Percentiles rank a stretch among this genome's conserved stretches.
Conservation (phyloP, 768 basidiomycete genomes). For the Daedaleopsis sinensis region DNA sequence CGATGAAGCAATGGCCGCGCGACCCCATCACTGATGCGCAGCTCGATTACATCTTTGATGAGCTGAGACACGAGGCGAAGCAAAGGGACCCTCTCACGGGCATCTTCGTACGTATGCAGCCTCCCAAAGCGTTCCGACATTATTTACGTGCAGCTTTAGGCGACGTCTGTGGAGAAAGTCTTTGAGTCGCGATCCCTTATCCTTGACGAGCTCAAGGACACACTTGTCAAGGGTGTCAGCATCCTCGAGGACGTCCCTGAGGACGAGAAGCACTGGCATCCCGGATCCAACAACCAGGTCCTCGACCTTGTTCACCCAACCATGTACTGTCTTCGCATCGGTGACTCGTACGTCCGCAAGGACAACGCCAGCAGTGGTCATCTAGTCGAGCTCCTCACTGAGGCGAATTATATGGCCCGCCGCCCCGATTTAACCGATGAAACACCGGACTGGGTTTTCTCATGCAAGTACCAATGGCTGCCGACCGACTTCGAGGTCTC, state of each 20-base stretch:
- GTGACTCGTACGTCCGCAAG: neutral
- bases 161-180: neutral
- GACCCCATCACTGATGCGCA: no score
- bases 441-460: no score
- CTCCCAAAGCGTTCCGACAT: no score
- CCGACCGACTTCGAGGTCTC: no score
- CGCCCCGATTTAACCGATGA: neutral
- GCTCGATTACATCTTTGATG: no score
- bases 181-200: constrained; percentile 1
- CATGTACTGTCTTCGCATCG: constrained; percentile 29
- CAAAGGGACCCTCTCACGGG: no score
- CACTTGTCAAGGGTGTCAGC: neutral
- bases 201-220: neutral
- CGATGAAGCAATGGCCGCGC: no score
- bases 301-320: constrained; percentile 50
- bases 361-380: neutral
- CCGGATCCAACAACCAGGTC: constrained; percentile 43
- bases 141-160: no score
- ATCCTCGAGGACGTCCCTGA: constrained; percentile 41
- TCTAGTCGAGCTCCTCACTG: neutral
- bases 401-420: neutral
- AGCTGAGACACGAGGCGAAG: no score
- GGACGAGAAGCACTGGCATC: constrained; percentile 47
- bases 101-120: no score
- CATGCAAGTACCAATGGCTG: no score